A percentile compares a stretch with the other conserved stretches of the same genome.
Conservation (phyloP, 179 eudicot species). For the Actinidia polygama region DNA sequence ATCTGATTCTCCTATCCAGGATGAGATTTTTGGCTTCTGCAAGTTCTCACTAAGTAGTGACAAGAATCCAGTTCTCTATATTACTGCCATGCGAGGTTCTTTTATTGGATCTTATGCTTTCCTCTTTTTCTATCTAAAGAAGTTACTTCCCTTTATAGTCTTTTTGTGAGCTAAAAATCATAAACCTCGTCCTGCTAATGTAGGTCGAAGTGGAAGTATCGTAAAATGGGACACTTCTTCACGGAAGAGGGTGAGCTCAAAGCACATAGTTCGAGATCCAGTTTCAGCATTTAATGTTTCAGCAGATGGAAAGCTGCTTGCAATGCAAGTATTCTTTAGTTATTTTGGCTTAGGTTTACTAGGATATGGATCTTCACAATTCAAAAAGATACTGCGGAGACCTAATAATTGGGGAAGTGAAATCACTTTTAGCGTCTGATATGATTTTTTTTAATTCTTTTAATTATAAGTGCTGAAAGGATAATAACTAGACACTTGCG, state of each 20-base stretch:
- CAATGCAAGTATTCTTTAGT: slow-evolving; percentile 55
- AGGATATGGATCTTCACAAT: not conserved
- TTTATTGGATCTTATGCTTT: slow-evolving; percentile 16
- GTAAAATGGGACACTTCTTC: slow-evolving; percentile 68
- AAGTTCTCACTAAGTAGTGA: slow-evolving; percentile 61
- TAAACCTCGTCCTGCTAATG: slow-evolving; percentile 7
- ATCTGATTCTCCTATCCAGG: slow-evolving; percentile 49
- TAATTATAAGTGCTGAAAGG: not conserved
- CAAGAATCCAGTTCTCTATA: slow-evolving; percentile 65
- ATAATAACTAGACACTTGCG: not conserved
- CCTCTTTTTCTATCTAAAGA: slow-evolving; percentile 4
- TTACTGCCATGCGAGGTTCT: slow-evolving; percentile 61
- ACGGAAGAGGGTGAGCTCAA: slow-evolving; percentile 78
- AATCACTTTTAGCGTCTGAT: not conserved
- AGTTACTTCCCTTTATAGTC: not conserved
- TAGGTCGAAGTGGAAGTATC: slow-evolving; percentile 81
- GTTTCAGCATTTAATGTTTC: slow-evolving; percentile 83
- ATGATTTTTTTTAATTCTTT: not conserved
- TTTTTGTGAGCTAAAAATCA: slow-evolving; percentile 10
- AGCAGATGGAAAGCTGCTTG: slow-evolving; percentile 79
- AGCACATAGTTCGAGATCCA: slow-evolving; percentile 61
- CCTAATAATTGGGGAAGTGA: slow-evolving; percentile 1
- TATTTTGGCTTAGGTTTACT: not conserved
- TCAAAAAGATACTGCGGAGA: no score
- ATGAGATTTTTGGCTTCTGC: slow-evolving; percentile 78